These are phyloP conservation scores for Podila clonocystis DNA, from an alignment of 192 early-diverging fungal genomes.

Conservation along the genomic window DNA sequence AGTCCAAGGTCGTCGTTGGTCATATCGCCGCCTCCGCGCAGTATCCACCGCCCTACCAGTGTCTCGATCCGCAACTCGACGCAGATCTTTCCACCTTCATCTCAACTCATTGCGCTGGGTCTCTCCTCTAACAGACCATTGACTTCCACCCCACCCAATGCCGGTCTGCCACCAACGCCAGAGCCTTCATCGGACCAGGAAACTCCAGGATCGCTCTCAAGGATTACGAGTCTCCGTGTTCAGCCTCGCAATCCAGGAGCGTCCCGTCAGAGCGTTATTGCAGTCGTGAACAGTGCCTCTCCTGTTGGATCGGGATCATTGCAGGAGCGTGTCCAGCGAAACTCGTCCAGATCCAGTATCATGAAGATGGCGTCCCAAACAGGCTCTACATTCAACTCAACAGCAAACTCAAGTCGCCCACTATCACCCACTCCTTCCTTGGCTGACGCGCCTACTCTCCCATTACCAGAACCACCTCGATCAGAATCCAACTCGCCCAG, in stretches of 20 bases:
- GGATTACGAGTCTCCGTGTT: constrained; percentile 27
- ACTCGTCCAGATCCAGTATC: constrained; percentile 14
- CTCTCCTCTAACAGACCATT: constrained; percentile 8
- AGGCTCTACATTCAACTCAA: background rate
- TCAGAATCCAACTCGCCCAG: constrained; percentile 22
- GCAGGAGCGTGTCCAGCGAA: constrained; percentile 39
- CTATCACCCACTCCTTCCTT: constrained; percentile 27
- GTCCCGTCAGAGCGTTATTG: constrained; percentile 21
- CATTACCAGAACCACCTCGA: constrained; percentile 33
- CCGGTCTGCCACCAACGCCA: constrained; percentile 23
- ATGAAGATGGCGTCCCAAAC: constrained; percentile 2
- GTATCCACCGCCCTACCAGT: constrained; percentile 35
- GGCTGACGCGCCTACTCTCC: constrained; percentile 24
- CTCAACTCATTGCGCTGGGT: constrained; percentile 18
- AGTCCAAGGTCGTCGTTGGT: constrained; percentile 43
- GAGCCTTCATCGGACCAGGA: background rate
- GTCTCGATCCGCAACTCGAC: constrained; percentile 40
- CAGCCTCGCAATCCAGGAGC: constrained; percentile 16
- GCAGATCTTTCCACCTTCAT: constrained; percentile 31
- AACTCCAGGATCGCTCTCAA: constrained; percentile 9
- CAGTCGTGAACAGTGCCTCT: background rate
- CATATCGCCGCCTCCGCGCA: constrained; percentile 40
- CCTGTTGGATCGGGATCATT: constrained; percentile 21
- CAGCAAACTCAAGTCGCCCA: constrained; percentile 7
- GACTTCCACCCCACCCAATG: constrained; percentile 12